phyloP scores from a whole-genome alignment of 1,284 basidiomycete species.

The Uromyces viciae-fabae region DNA sequence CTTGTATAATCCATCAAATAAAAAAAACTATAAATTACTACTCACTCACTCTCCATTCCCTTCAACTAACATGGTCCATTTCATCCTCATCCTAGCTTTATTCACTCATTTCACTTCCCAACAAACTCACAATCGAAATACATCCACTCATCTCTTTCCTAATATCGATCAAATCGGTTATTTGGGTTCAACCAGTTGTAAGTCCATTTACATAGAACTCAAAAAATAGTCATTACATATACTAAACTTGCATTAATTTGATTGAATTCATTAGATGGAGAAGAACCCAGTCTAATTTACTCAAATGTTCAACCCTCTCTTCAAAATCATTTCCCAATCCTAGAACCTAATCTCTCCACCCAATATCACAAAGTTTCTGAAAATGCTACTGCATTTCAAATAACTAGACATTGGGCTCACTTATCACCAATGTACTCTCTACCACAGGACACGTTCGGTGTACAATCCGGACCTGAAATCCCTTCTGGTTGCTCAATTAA shows the following conservation, averaged over 20 bases:
- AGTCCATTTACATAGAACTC: not conserved
- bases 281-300: slow-evolving; percentile 10
- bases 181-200: slow-evolving; percentile 2
- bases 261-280: no score
- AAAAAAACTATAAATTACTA: no score
- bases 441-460: slow-evolving; percentile 1
- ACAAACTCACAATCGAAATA: no score
- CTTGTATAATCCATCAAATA: no score
- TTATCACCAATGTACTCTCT: slow-evolving; percentile 31
- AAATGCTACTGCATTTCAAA: not conserved
- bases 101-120: no score
- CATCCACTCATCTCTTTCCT: no score
- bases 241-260: not conserved
- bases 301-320: not conserved
- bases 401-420: slow-evolving; percentile 19
- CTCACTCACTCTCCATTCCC: no score
- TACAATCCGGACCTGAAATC: slow-evolving; percentile 16
- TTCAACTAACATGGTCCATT: no score
- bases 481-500: slow-evolving; percentile 14
- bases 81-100: no score
- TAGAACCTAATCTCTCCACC: not conserved
- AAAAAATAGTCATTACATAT: not conserved
- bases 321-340: slow-evolving; percentile 27
- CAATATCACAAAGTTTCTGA: not conserved
- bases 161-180: not conserved